Percentiles rank a stretch among this genome's conserved stretches.
Conservation (phyloP, 116 monocot species). For the Trichopus zeylanicus region DNA sequence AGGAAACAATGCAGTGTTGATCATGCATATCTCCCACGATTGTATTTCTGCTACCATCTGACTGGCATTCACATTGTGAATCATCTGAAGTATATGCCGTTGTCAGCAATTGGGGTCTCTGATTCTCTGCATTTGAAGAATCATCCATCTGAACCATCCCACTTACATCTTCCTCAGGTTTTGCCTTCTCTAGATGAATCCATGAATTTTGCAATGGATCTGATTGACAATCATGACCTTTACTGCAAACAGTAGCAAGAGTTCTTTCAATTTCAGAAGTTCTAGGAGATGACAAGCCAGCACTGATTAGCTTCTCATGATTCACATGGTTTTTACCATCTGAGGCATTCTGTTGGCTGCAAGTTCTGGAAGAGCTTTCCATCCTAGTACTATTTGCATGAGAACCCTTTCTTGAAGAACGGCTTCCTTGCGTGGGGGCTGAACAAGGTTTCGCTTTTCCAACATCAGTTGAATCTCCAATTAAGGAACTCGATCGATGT, state of each 20-base stretch:
- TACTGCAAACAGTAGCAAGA: slow-evolving; percentile 4
- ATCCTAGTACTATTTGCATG: slow-evolving; percentile 12
- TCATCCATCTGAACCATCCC: neutral
- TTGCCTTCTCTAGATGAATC: slow-evolving; percentile 6
- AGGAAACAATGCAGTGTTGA: neutral
- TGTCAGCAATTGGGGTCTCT: neutral
- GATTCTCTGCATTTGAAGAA: neutral
- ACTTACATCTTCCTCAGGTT: slow-evolving; percentile 1
- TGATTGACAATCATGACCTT: slow-evolving; percentile 1
- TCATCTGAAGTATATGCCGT: neutral
- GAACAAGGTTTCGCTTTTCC: slow-evolving; percentile 14
- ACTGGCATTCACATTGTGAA: neutral
- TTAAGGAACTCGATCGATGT: slow-evolving; percentile 2
- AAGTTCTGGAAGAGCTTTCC: slow-evolving; percentile 10
- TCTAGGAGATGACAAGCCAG: slow-evolving; percentile 2
- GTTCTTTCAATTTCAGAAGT: neutral
- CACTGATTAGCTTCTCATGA: neutral
- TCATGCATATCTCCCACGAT: slow-evolving; percentile 1
- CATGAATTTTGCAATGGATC: slow-evolving; percentile 1
- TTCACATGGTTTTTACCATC: neutral
- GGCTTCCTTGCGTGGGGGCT: slow-evolving; percentile 16
- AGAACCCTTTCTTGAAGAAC: slow-evolving; percentile 14
- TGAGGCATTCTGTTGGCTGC: slow-evolving; percentile 12
- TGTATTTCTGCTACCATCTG: neutral
- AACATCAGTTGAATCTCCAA: slow-evolving; percentile 6